Conservation (phyloP, 1,284 basidiomycete species). For the Baeospora myosura region DNA sequence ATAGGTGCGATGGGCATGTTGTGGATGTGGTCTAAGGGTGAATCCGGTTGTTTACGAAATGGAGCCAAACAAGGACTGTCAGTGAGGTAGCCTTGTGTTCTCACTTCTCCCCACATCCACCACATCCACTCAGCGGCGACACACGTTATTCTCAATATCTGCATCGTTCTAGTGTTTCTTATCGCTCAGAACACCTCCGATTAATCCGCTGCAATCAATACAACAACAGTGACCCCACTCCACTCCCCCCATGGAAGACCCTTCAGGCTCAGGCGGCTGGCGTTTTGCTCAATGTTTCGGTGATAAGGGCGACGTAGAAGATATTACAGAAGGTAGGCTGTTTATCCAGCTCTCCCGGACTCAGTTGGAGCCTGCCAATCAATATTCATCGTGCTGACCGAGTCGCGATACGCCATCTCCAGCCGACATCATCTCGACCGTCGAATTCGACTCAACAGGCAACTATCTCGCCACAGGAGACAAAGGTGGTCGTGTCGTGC, state of each 20-base stretch:
- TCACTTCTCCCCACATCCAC: slow-evolving; percentile 16
- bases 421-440: slow-evolving; percentile 99
- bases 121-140: slow-evolving; percentile 18
- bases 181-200: slow-evolving; percentile 15
- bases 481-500: slow-evolving; percentile 97
- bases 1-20: slow-evolving; percentile 79
- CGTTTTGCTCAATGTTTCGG: slow-evolving; percentile 99
- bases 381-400: background rate
- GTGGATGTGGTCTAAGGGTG: slow-evolving; percentile 8
- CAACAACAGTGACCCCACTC: slow-evolving; percentile 18
- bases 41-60: slow-evolving; percentile 2
- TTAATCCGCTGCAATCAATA: slow-evolving; percentile 13
- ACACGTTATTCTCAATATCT: slow-evolving; percentile 13
- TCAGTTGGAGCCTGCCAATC: too few species aligned
- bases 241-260: slow-evolving; percentile 52
- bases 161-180: slow-evolving; percentile 1
- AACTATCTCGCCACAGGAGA: slow-evolving; percentile 99
- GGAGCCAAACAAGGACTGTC: slow-evolving; percentile 4
- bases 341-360: too few species aligned
- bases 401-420: slow-evolving; percentile 16
- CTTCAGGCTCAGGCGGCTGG: slow-evolving; percentile 85
- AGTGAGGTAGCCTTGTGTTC: slow-evolving; percentile 1
- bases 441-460: slow-evolving; percentile 99
- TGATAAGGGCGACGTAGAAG: slow-evolving; percentile 98
- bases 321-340: slow-evolving; percentile 91